Conservation (phyloP, 1,284 basidiomycete genomes). For the Heliocybe sulcata region DNA sequence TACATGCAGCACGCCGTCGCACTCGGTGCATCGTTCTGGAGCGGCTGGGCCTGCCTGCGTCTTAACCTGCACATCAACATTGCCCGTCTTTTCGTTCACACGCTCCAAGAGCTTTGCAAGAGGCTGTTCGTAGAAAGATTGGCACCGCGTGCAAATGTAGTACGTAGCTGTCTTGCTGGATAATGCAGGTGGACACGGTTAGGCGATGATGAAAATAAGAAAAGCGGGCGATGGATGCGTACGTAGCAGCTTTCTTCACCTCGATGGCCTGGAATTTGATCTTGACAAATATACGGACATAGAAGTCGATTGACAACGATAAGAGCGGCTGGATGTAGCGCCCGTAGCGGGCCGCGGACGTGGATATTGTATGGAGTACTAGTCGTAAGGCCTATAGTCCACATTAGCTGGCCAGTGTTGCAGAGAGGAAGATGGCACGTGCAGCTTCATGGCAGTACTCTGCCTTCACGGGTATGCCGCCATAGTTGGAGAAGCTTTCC, state of each 20-base stretch:
- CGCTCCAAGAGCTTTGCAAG: slow-evolving; percentile 66
- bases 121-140: slow-evolving; percentile 74
- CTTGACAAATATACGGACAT: slow-evolving; percentile 88
- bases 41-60: slow-evolving; percentile 69
- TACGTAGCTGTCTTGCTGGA: slow-evolving; percentile 75
- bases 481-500: slow-evolving; percentile 87
- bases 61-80: slow-evolving; percentile 60
- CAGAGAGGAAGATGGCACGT: slow-evolving; percentile 18
- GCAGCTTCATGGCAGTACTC: slow-evolving; percentile 95
- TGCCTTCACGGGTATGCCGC: slow-evolving; percentile 85
- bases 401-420: background rate
- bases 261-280: slow-evolving; percentile 74
- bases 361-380: slow-evolving; percentile 81
- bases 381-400: slow-evolving; percentile 72
- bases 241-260: slow-evolving; percentile 83
- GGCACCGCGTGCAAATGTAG: slow-evolving; percentile 79
- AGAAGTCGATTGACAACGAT: slow-evolving; percentile 96
- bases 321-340: slow-evolving; percentile 89
- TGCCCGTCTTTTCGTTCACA: slow-evolving; percentile 42
- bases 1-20: slow-evolving; percentile 72
- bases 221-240: slow-evolving; percentile 15
- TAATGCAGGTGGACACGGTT: slow-evolving; percentile 2
- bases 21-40: slow-evolving; percentile 71
- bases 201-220: background rate
- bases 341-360: slow-evolving; percentile 87